Base-by-base conservation (phyloP, 192 early-diverging fungal genomes). In the Phlyctochytrium bullatum region DNA sequence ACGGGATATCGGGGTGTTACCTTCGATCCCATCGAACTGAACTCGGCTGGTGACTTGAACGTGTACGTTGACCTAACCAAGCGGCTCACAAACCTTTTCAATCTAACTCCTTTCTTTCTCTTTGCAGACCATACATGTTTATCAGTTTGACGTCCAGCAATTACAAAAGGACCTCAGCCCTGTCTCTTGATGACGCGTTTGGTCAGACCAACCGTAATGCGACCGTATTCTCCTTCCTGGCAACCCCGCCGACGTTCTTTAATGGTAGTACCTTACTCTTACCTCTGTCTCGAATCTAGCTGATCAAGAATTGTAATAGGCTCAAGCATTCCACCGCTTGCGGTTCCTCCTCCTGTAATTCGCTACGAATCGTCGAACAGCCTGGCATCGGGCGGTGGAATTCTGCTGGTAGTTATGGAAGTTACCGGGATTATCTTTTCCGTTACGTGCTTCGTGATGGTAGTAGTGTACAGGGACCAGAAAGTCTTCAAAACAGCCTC, bases 401-500 rank as follows among this genome's bases (percentile, higher is more conserved):
- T 57, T 10, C 10, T 25, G 12, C 27, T 57, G 14, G 27, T 57
- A 14, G 27, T 57, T 6, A 10, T 57, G 10, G 54, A 57, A 28
- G 54, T 28, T 10, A 10, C 25, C 27, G 54, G 54, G 12, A 57
- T 57, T 57, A 24, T 27, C 27, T 57, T 57, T 25, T 57, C 54
- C 20, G 6, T 57, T 28, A 28, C 27, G 4, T 57, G 54, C 27
- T 28, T 57, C 54, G 54, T 57, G 10, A 10, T 57, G 14, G 54
- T 57, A 6, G 10, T 57, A 6, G 20, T 57, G 4, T 57, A 57
- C 54, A 10, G 54, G 27, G 27, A 57, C 16, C 20, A 57, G 27
- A 57, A 57, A 28, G 54, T 57, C 6, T 57, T 57, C 54, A 57
- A 57, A 25, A 57, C 54, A 6, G 54, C 54, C 20, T 57, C 54